Evolutionary conservation across 2,329 filamentous ascomycete genomes (phyloP).

Genomic region (Gliomastix tumulicola): DNA sequence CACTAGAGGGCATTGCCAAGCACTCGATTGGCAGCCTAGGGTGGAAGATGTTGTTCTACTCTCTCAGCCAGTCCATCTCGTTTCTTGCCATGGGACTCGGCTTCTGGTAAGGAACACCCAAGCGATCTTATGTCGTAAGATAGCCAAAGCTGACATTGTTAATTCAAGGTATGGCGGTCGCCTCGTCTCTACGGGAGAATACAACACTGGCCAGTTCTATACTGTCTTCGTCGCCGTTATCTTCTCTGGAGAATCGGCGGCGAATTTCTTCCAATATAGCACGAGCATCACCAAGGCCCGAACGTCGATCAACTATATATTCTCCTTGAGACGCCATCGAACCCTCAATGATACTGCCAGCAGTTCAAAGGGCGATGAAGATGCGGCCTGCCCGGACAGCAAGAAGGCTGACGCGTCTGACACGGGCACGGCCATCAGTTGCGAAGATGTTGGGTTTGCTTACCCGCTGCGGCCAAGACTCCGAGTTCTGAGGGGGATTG

Average conservation of each 20-base stretch:
- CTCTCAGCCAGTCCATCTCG: constrained; percentile 30
- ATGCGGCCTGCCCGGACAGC: too few species aligned
- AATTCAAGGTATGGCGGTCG: constrained; percentile 30
- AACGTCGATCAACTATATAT: constrained; percentile 40
- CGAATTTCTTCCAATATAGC: constrained; percentile 35
- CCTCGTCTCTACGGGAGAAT: constrained; percentile 36
- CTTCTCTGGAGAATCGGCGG: constrained; percentile 34
- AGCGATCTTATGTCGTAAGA: too few species aligned
- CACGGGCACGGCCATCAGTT: constrained; percentile 30
- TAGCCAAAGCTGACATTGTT: too few species aligned
- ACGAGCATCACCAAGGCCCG: constrained; percentile 45
- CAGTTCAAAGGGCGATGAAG: too few species aligned
- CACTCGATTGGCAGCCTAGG: constrained; percentile 19
- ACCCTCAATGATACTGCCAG: constrained; percentile 20
- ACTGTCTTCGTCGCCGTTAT: constrained; percentile 42
- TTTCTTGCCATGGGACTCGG: constrained; percentile 29
- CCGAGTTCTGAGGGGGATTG: constrained; percentile 28
- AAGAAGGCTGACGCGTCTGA: constrained; percentile 5
- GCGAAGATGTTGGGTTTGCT: constrained; percentile 47
- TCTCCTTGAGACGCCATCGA: constrained; percentile 26
- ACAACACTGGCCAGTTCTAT: constrained; percentile 38
- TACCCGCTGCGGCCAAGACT: constrained; percentile 39
- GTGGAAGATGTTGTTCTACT: constrained; percentile 32
- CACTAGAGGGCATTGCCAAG: constrained; percentile 20
- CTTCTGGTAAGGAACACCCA: constrained; percentile 30